These are phyloP conservation scores for Phaeosphaeria sp. DNA, from an alignment of 2,329 filamentous ascomycete species.

Conservation along the genomic window DNA sequence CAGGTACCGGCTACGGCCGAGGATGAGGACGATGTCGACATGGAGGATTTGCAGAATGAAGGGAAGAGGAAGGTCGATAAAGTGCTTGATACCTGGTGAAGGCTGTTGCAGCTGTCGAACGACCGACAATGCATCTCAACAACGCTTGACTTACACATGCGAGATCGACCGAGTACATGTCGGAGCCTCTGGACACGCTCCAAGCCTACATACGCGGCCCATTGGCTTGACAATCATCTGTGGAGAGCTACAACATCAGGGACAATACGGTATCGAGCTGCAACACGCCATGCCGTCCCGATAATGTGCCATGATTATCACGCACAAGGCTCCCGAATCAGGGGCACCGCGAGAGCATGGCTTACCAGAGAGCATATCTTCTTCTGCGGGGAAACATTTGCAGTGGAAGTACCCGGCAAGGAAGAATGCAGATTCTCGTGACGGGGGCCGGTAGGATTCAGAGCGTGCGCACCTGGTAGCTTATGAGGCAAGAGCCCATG, in stretches of 20 bases:
- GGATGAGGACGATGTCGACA: conserved; percentile 30
- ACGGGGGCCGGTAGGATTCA: not conserved
- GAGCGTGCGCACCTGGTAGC: not conserved
- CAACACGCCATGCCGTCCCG: not conserved
- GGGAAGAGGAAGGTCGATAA: conserved; percentile 33
- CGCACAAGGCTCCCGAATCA: not conserved
- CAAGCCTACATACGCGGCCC: no score
- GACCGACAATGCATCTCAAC: not conserved
- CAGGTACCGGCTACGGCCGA: conserved; percentile 36
- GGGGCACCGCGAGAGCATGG: not conserved
- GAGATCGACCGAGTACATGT: not conserved
- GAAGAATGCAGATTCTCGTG: no score
- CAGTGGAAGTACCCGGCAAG: no score
- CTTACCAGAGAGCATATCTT: not conserved
- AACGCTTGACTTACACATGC: not conserved
- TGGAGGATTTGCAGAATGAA: conserved; percentile 23
- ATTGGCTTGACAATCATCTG: no score
- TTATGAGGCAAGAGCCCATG: not conserved
- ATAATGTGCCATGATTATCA: no score
- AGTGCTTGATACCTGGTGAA: conserved; percentile 34
- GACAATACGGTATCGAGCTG: no score
- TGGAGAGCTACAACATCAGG: no score
- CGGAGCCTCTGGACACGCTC: no score
- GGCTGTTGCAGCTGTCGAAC: not conserved
- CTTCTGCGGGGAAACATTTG: no score